Evolutionary conservation across 2,329 filamentous ascomycete genomes (phyloP).

Genomic region (Penicillium carneum): DNA sequence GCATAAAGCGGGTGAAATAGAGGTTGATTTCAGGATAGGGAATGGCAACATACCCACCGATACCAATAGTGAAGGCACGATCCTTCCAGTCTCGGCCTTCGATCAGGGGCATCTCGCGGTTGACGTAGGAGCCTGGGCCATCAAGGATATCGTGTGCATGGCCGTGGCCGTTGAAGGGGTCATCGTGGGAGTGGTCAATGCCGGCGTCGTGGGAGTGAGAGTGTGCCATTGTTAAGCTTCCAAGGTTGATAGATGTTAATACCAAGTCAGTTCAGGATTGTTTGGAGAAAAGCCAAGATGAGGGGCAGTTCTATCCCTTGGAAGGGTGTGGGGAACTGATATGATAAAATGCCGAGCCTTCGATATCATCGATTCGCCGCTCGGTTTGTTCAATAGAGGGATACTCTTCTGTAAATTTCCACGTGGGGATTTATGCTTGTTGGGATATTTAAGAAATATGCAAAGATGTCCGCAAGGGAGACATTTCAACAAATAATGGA

Average conservation of each 20-base stretch:
- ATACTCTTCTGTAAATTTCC: neutral
- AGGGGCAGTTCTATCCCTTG: conserved; percentile 26
- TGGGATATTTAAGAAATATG: neutral
- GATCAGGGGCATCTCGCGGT: conserved; percentile 90
- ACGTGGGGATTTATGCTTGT: neutral
- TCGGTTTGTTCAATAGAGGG: neutral
- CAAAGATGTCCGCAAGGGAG: neutral
- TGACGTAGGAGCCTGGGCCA: conserved; percentile 87
- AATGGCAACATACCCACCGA: conserved; percentile 79
- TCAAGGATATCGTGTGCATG: conserved; percentile 95
- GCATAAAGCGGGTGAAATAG: neutral
- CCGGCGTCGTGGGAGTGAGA: conserved; percentile 51
- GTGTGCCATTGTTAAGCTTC: conserved; percentile 42
- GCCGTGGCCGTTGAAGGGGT: conserved; percentile 71
- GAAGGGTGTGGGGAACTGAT: conserved; percentile 29
- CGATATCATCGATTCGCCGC: conserved; percentile 26
- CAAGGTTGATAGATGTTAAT: neutral
- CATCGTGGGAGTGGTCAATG: conserved; percentile 61
- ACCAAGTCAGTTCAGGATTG: neutral
- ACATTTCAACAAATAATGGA: neutral
- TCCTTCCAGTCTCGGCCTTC: conserved; percentile 87
- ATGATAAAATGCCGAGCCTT: conserved; percentile 31
- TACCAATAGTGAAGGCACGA: conserved; percentile 93
- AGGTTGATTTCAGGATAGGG: neutral
- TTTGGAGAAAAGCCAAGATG: conserved; percentile 15